Percentiles rank a stretch among this genome's conserved stretches.
phyloP scores from a whole-genome alignment of 2,329 filamentous ascomycete species.

The Raffaelea ambrosiae region DNA sequence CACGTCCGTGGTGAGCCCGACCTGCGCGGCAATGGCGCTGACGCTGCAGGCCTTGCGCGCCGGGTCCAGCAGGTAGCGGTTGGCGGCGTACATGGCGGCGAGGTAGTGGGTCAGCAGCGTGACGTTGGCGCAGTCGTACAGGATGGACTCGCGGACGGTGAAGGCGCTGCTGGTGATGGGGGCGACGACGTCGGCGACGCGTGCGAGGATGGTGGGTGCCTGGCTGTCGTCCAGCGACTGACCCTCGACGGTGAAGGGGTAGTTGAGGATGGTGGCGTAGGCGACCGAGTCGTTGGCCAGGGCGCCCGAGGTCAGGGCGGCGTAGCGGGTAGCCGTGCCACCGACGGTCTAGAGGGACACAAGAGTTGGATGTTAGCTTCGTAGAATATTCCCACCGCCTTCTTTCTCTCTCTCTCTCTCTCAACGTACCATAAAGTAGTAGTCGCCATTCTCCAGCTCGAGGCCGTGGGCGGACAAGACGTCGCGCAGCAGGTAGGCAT shows the following conservation, averaged over 20 bases:
- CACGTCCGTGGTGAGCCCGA: slow-evolving; percentile 13
- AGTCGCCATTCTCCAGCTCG: slow-evolving; percentile 34
- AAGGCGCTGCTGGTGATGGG: slow-evolving; percentile 16
- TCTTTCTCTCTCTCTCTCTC: too few relatives aligned
- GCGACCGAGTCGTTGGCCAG: slow-evolving; percentile 19
- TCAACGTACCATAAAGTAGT: slow-evolving; percentile 4
- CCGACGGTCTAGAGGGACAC: slow-evolving; percentile 15
- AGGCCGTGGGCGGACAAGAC: slow-evolving; percentile 76
- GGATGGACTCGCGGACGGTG: slow-evolving; percentile 13
- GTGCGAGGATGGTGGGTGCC: slow-evolving; percentile 17
- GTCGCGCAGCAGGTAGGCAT: slow-evolving; percentile 62
- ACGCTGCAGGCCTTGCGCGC: slow-evolving; percentile 14
- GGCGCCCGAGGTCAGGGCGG: slow-evolving; percentile 15
- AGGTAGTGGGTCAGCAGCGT: slow-evolving; percentile 16
- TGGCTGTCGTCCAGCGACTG: slow-evolving; percentile 1
- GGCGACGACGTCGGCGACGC: slow-evolving; percentile 15
- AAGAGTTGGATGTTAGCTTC: background rate
- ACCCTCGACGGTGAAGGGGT: slow-evolving; percentile 17
- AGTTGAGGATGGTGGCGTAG: slow-evolving; percentile 21
- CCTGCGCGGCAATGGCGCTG: slow-evolving; percentile 16
- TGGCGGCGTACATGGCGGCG: slow-evolving; percentile 19
- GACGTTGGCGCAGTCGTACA: slow-evolving; percentile 7
- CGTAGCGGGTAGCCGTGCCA: slow-evolving; percentile 18
- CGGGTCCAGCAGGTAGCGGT: slow-evolving; percentile 13
- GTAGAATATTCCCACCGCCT: background rate